Evolutionary conservation across 225 moss, liverwort and hornwort genomes (phyloP), one percentile per base, ranked within the genome.

Genomic region (Bryoerythrophyllum caledonicum): DNA sequence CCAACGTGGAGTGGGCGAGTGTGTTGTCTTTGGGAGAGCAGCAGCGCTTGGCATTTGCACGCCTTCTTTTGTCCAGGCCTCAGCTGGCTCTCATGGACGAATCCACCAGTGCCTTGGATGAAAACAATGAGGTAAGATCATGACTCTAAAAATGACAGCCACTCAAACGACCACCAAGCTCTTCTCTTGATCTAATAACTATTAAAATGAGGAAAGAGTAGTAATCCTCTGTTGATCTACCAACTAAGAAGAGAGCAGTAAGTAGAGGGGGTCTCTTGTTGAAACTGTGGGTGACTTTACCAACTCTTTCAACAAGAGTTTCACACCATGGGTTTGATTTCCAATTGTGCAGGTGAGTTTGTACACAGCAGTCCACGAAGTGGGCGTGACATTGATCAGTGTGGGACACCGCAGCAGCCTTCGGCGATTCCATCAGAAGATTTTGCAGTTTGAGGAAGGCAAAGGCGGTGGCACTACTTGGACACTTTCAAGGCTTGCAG

Each of bases 361-460:
- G 40, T 99, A 99, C 78, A 68, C 73, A 44, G 90, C 91, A 72
- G 76, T 91, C 21, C 85, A 86, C 80, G 89, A 89, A 78, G 95
- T 79, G 37, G 95, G 93, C 46, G 88, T 99, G 72, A 99, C 97
- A 28, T 91, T 93, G 74, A 62, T 99, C 71, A 99, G 97, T 66
- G 97, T 94, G 60, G 96, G 96, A 60, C 97, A 99, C 64, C 91
- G 97, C 69, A 91, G 86, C 78, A 94, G 93, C 37, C 93, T 99
- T 55, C 83, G 72, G 27, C 85, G 76, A 57, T 94, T 91, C 65
- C 97, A 99, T 79, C 68, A 78, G 37, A 82, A 89, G 13, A 76
- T 99, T 54, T 82, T 95, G 63, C 85, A 84, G 76, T 80, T 99
- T 46, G 80, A 73, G 67, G 85, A 78, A 72, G 75, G 77, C 34